Evolutionary conservation across 345 rosid species (phyloP), one percentile per base, ranked within the genome.

Genomic region (Gossypium mustelinum): DNA sequence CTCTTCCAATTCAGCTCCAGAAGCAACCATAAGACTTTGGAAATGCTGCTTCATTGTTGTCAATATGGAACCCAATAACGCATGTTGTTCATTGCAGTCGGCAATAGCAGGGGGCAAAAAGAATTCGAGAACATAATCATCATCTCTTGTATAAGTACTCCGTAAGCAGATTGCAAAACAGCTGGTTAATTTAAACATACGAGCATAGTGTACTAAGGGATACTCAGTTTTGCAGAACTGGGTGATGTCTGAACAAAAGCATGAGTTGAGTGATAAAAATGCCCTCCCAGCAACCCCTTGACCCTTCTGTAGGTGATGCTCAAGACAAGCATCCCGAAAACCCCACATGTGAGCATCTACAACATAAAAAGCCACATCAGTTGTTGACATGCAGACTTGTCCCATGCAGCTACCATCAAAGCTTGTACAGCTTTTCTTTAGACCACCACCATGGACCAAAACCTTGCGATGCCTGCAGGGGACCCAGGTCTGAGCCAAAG

Each of bases 401-500:
- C 92, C 97, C 83, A 87, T 87, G 80, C 98, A 94, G 81, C 90
- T 89, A 51, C 94, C 97, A 59, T 92, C 98, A 52, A 90, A 86
- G 81, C 98, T 91, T 27, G 89, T 84, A 76, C 97, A 94, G 75
- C 87, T 88, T 86, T 92, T 94, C 91, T 85, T 88, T 43, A 90
- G 78, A 81, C 97, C 98, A 68, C 98, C 98, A 24, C 94, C 98
- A 29, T 84, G 72, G 60, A 97, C 89, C 18, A 94, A 82, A 79
- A 89, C 92, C 70, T 87, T 89, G 9, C 97, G 92, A 78, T 92
- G 97, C 90, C 86, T 85, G 85, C 98, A 94, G 20, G 98, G 95
- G 52, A 94, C 88, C 98, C 98, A 94, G 45, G 98, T 94, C 87
- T 94, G 98, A 78, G 98, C 98, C 87, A 94, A 74, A 73, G 97